Evolutionary conservation across 2,329 filamentous ascomycete species (phyloP).

Genomic region (Ceratocystis cacaofunesta): DNA sequence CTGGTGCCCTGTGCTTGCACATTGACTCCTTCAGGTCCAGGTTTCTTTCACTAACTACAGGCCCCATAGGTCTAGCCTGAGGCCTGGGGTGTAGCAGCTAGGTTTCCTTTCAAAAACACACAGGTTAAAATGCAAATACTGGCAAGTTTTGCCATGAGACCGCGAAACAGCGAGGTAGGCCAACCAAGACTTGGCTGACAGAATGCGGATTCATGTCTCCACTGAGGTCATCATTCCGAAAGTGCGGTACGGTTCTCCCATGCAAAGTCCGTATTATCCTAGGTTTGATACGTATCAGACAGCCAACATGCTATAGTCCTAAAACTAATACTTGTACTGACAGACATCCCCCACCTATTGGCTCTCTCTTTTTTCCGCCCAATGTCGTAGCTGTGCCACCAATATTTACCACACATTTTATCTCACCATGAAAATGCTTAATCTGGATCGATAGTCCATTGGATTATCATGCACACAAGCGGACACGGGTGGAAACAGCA

Average conservation of each 20-base stretch:
- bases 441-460: neutral
- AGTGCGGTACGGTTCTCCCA: neutral
- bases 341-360: neutral
- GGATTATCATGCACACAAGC: neutral
- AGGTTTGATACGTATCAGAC: neutral
- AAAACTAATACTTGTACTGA: neutral
- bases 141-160: neutral
- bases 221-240: neutral
- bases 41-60: neutral
- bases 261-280: neutral
- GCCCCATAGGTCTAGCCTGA: too few relatives aligned
- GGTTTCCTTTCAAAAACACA: neutral
- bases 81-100: too few relatives aligned
- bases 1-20: neutral
- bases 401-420: too few relatives aligned
- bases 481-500: neutral
- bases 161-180: neutral
- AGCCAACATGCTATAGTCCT: neutral
- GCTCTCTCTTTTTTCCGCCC: neutral
- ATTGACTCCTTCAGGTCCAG: neutral
- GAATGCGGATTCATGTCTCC: neutral
- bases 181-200: neutral
- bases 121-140: neutral
- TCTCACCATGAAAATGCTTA: neutral
- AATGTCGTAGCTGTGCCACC: neutral